phyloP scores from a whole-genome alignment of 202 grass and related monocot genomes.

The Saccharum hybrid region DNA sequence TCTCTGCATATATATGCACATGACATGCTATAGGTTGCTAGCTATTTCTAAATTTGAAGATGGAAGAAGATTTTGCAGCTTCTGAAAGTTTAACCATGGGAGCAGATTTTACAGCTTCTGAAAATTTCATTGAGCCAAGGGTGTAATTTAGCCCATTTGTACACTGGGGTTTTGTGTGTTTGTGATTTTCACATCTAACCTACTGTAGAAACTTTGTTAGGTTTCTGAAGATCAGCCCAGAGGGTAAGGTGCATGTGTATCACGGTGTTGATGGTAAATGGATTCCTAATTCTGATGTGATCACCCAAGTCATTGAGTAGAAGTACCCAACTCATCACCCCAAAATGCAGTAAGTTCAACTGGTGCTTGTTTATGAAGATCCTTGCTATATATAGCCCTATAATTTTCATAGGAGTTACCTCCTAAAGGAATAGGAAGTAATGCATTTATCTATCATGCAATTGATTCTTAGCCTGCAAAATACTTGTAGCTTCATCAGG shows the following conservation, averaged over 20 bases:
- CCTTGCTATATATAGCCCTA: no score
- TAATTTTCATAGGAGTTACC: no score
- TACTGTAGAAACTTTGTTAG: slow-evolving; percentile 36
- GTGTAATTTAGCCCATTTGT: not conserved
- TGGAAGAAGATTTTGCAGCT: not conserved
- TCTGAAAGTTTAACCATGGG: not conserved
- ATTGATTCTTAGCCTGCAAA: not conserved
- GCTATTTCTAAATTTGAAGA: not conserved
- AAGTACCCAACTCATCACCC: no score
- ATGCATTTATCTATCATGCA: no score
- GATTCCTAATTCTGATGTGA: slow-evolving; percentile 82
- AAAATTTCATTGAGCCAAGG: not conserved
- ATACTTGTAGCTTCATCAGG: no score
- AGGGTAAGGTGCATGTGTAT: slow-evolving; percentile 85
- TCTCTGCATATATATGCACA: no score
- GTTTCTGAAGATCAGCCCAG: slow-evolving; percentile 77
- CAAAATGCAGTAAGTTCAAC: no score
- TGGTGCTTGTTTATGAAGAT: no score
- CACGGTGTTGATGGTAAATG: slow-evolving; percentile 67
- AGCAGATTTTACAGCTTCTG: no score
- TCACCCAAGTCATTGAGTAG: slow-evolving; percentile 24
- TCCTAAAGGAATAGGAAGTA: no score
- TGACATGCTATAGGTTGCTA: no score
- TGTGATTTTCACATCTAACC: not conserved
- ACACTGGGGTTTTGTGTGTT: not conserved